Base-by-base conservation (phyloP, 2,329 filamentous ascomycete species). In the Neodidymelliopsis sp. region DNA sequence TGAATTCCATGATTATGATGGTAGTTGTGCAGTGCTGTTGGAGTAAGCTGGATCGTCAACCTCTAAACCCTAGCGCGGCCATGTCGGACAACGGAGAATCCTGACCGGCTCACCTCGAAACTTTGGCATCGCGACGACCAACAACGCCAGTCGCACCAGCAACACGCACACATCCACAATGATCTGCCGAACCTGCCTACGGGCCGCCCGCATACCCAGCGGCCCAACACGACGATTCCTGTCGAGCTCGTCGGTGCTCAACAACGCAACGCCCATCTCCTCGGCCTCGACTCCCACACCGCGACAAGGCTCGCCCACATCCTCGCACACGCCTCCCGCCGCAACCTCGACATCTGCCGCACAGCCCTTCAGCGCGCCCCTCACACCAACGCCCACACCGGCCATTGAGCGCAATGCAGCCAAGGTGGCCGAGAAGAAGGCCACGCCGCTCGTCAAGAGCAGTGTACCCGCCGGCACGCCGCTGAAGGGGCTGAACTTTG, bases 401-500 rank as follows among this genome's bases (percentile, higher is more conserved):
- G 36, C 46, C 24, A 49, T 59, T 27, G 65, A 70, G 40, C 63
- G 53, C 43, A 62, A 49, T 49, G 66, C 46, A 39, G 57, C 55
- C 18, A 61, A 62, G 8, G 50, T 42, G n/a, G 56, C 61, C 12
- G 62, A 62, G 33, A 67, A 69, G 53, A 68, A 71, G 36, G 44
- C 56, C 7, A 60, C 67, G 13, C 59, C 66, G 18, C 51, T 71
- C 8, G 60, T 72, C 11, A 63, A 69, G 53, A 74, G 72, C 48
- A 80, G 79, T 20, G 86, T 88, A 61, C 77, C 80, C 2, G 84
- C 85, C 4, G 90, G 90, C 24, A 90, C 87, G 11, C 75, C 85
- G 11, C 77, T 95, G 30, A 84, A 79, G 45, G 90, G 90, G 1
- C 77, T 95, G 46, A 93, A 91, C 73, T 93, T 88, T 74, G 74